A percentile compares a stretch with the other conserved stretches of the same genome.
Conservation (phyloP, 2,329 filamentous ascomycete species). For the Didymosphaeria variabile region DNA sequence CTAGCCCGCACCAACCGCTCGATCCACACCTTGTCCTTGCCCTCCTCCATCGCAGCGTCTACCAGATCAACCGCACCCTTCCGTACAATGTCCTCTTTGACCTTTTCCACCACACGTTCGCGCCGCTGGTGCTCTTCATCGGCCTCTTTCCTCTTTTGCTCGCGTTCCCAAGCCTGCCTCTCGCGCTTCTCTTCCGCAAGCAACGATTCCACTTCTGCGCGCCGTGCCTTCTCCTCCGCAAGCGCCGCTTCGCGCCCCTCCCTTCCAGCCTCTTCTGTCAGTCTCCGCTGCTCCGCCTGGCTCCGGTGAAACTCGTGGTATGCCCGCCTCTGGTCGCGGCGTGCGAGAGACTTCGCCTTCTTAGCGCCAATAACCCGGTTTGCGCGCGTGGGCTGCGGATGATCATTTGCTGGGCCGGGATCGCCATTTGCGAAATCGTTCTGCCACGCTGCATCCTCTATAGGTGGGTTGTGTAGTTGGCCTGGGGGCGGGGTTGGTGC, state of each 20-base stretch:
- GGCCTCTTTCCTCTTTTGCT: conserved; percentile 48
- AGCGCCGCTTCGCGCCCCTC: conserved; percentile 57
- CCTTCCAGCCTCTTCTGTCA: conserved; percentile 52
- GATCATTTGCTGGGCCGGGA: conserved; percentile 47
- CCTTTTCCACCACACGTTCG: conserved; percentile 42
- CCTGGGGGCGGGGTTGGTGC: conserved; percentile 40
- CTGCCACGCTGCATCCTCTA: conserved; percentile 11
- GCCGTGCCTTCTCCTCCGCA: conserved; percentile 51
- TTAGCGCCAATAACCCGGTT: conserved; percentile 56
- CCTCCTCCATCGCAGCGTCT: conserved; percentile 53
- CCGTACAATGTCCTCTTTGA: conserved; percentile 34
- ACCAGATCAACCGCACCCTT: conserved; percentile 46
- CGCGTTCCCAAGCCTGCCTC: conserved; percentile 51
- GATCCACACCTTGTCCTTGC: conserved; percentile 54
- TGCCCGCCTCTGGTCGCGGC: conserved; percentile 53
- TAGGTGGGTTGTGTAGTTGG: conserved; percentile 15
- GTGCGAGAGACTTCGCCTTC: conserved; percentile 59
- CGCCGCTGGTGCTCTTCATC: conserved; percentile 45
- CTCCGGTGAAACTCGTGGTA: conserved; percentile 61
- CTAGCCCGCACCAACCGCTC: conserved; percentile 54
- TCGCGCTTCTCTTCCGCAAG: conserved; percentile 52
- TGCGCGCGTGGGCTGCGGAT: conserved; percentile 35
- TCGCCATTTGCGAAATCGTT: conserved; percentile 13
- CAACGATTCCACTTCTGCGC: conserved; percentile 54
- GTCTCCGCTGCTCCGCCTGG: conserved; percentile 57